These are phyloP conservation scores for Diospyros lotus DNA, from an alignment of 148 eudicot species.

Conservation along the genomic window DNA sequence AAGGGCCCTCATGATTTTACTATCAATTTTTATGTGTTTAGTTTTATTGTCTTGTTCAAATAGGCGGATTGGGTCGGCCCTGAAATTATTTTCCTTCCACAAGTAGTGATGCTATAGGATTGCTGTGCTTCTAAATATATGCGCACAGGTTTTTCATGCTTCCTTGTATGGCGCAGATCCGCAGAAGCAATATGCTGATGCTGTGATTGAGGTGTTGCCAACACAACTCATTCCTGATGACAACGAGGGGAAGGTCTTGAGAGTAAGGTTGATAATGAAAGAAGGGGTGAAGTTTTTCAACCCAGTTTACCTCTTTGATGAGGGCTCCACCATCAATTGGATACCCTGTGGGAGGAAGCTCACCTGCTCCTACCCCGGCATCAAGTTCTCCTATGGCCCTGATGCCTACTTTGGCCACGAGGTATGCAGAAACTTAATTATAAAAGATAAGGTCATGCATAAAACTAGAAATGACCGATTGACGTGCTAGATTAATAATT, in stretches of 20 bases:
- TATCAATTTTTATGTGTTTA: too few species aligned
- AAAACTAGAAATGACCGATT: too few species aligned
- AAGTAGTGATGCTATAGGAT: too few species aligned
- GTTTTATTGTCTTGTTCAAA: too few species aligned
- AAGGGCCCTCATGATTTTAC: too few species aligned
- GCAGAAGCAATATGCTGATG: constrained; percentile 92
- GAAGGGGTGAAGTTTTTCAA: constrained; percentile 81
- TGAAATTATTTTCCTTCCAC: too few species aligned
- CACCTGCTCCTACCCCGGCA: constrained; percentile 98
- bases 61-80: too few species aligned
- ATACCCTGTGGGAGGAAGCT: constrained; percentile 95
- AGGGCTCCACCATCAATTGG: constrained; percentile 93
- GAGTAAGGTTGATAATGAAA: constrained; percentile 90
- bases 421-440: constrained; percentile 16
- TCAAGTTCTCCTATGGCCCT: constrained; percentile 89
- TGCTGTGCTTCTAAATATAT: too few species aligned
- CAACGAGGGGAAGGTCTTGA: constrained; percentile 83
- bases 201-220: constrained; percentile 93
- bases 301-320: constrained; percentile 97
- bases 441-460: too few species aligned
- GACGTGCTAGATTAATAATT: too few species aligned
- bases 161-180: constrained; percentile 51
- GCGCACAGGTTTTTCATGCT: not conserved
- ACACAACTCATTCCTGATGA: constrained; percentile 91
- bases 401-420: constrained; percentile 79